Conservation (phyloP, 192 early-diverging fungal species). For the Dissophora ornata region DNA sequence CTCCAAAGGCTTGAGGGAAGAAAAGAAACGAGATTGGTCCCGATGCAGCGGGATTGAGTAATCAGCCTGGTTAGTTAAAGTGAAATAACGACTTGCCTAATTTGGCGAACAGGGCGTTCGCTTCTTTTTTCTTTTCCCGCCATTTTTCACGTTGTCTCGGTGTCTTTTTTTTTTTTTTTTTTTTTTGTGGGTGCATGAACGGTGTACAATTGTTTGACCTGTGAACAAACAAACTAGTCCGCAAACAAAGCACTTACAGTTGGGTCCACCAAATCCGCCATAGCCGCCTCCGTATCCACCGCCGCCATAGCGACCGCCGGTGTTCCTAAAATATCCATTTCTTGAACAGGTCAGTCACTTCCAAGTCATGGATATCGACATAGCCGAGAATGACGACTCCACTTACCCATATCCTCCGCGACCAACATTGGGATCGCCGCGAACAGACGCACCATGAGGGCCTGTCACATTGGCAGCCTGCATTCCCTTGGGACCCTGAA, state of each 20-base stretch:
- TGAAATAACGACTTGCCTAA: neutral
- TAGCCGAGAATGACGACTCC: neutral
- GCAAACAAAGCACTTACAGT: slow-evolving; percentile 28
- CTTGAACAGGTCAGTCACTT: neutral
- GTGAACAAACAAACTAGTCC: neutral
- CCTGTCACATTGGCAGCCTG: slow-evolving; percentile 88
- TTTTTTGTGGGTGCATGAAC: neutral
- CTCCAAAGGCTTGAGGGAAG: slow-evolving; percentile 27
- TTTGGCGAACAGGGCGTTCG: neutral
- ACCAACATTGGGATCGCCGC: slow-evolving; percentile 77
- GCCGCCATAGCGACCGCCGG: slow-evolving; percentile 13
- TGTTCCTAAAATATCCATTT: neutral
- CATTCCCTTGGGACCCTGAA: slow-evolving; percentile 81
- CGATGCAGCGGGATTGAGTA: no score
- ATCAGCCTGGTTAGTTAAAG: no score
- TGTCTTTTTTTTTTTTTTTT: no score
- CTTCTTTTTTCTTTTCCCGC: slow-evolving; percentile 28
- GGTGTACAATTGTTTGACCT: neutral
- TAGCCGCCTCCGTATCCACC: slow-evolving; percentile 40
- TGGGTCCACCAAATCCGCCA: slow-evolving; percentile 46
- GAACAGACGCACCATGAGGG: slow-evolving; percentile 74
- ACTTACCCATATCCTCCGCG: slow-evolving; percentile 40
- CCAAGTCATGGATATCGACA: neutral
- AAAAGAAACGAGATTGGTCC: neutral
- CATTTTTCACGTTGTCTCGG: slow-evolving; percentile 28